Conservation (phyloP, 2,329 filamentous ascomycete genomes). For the Botrytis aclada region DNA sequence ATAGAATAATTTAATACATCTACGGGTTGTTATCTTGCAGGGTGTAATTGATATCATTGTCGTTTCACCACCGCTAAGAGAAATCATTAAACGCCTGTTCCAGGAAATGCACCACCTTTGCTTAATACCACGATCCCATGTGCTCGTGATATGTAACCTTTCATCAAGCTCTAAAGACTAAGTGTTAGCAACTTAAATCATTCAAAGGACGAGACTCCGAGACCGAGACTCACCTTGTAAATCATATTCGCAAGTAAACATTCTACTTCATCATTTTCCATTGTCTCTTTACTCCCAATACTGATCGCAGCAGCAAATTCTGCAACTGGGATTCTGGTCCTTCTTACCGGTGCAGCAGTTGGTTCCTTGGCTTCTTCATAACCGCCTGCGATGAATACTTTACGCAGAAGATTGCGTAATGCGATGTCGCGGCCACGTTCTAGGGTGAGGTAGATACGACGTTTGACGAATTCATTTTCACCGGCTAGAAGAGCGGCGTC, state of each 20-base stretch:
- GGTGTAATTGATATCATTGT: not conserved
- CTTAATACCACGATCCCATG: conserved; percentile 87
- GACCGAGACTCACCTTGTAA: conserved; percentile 72
- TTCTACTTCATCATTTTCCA: conserved; percentile 92
- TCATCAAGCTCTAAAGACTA: conserved; percentile 58
- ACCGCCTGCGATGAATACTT: conserved; percentile 82
- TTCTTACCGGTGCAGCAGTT: conserved; percentile 57
- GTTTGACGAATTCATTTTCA: conserved; percentile 90
- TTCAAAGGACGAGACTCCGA: not conserved
- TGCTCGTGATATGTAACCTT: conserved; percentile 94
- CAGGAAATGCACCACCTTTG: conserved; percentile 90
- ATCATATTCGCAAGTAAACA: conserved; percentile 95
- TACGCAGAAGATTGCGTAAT: conserved; percentile 84
- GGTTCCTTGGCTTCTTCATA: conserved; percentile 74
- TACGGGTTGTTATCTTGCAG: not conserved
- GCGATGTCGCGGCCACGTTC: conserved; percentile 91
- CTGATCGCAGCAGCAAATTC: conserved; percentile 85
- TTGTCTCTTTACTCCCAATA: conserved; percentile 61
- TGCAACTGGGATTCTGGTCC: conserved; percentile 74
- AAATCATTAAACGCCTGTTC: conserved; percentile 63
- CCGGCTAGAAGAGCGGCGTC: conserved; percentile 75
- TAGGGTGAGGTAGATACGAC: conserved; percentile 89
- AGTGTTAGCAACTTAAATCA: conserved; percentile 3
- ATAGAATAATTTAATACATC: not conserved
- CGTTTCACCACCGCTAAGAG: not conserved